phyloP scores from a whole-genome alignment of 148 eudicot species.

The Arctostaphylos glauca region DNA sequence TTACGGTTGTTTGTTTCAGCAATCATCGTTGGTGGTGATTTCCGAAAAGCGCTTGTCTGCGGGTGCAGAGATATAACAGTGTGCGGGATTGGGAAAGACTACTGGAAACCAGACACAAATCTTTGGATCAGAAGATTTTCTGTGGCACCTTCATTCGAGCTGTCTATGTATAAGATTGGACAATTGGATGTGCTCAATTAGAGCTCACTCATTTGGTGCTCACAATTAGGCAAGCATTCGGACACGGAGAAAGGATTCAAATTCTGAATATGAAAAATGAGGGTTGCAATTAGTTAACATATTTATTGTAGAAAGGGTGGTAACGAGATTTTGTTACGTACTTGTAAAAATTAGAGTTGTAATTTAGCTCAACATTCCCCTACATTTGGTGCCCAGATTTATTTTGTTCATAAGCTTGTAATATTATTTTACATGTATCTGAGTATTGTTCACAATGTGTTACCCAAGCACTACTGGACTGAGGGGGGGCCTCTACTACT shows the following conservation, averaged over 20 bases:
- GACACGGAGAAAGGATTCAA: background rate
- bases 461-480: too few species aligned
- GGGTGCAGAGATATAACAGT: conserved; percentile 15
- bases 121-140: background rate
- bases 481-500: too few species aligned
- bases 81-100: background rate
- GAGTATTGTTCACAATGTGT: too few species aligned
- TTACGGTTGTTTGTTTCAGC: conserved; percentile 37
- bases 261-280: background rate
- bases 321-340: background rate
- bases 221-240: background rate
- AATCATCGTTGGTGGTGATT: conserved; percentile 58
- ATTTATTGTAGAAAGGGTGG: background rate
- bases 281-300: background rate
- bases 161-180: too few species aligned
- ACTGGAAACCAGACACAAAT: background rate
- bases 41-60: conserved; percentile 43
- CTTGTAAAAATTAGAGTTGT: too few species aligned
- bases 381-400: too few species aligned
- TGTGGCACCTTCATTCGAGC: background rate
- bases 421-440: too few species aligned
- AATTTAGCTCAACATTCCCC: too few species aligned
- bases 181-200: background rate
- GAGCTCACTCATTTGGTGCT: background rate
- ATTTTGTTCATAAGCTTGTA: too few species aligned